phyloP scores from a whole-genome alignment of 208 protist species.

The Borovskyia barvae region DNA sequence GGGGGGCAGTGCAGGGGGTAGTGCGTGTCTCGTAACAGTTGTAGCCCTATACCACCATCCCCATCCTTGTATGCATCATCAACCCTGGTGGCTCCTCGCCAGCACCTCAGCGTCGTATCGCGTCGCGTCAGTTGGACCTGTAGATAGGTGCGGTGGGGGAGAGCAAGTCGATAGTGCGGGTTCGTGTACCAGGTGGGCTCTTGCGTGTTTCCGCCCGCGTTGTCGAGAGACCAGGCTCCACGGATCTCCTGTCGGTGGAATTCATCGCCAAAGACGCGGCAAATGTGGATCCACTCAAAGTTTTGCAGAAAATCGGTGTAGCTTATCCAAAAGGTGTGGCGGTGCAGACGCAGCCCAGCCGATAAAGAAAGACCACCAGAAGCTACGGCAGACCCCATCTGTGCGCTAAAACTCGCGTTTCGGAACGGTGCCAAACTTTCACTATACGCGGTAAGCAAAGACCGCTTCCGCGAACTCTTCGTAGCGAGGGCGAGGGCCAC shows the following conservation, averaged over 20 bases:
- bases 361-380: not conserved
- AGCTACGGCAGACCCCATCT: not conserved
- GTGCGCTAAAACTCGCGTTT: not conserved
- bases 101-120: conserved; percentile 51
- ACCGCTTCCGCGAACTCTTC: conserved; percentile 9
- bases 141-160: conserved; percentile 35
- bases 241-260: conserved; percentile 47
- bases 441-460: conserved; percentile 12
- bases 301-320: conserved; percentile 67
- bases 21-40: conserved; percentile 56
- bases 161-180: conserved; percentile 68
- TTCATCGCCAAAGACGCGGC: conserved; percentile 52
- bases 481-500: not conserved
- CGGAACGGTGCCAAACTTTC: not conserved
- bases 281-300: conserved; percentile 71
- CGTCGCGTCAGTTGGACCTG: conserved; percentile 65
- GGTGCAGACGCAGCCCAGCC: not conserved
- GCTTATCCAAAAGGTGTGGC: conserved; percentile 80
- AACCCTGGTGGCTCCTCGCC: not conserved
- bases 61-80: conserved; percentile 3
- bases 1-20: conserved; percentile 51
- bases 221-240: conserved; percentile 52
- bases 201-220: conserved; percentile 47
- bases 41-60: conserved; percentile 55
- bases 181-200: conserved; percentile 66